Conservation (phyloP, 805 yeast species). For the Pichia ethanolica region DNA sequence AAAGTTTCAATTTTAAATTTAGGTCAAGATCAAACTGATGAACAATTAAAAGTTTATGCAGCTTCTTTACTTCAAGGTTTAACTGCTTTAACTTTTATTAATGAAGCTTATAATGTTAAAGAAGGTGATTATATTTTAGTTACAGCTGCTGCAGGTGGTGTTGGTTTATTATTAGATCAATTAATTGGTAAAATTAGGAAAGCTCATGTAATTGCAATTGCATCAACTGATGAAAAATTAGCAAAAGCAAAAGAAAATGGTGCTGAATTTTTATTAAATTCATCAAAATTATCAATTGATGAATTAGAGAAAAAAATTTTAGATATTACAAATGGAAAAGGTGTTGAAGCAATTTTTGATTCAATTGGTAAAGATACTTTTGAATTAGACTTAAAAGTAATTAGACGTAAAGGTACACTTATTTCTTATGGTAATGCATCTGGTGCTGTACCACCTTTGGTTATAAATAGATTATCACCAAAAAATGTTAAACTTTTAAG, state of each 20-base stretch:
- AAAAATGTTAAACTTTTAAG: slow-evolving; percentile 60
- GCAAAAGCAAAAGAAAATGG: slow-evolving; percentile 60
- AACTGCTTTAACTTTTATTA: slow-evolving; percentile 67
- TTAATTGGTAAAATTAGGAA: slow-evolving; percentile 48
- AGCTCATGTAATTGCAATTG: slow-evolving; percentile 78
- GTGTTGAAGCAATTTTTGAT: slow-evolving; percentile 65
- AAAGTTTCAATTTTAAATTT: slow-evolving; percentile 37
- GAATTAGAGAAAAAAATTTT: slow-evolving; percentile 48
- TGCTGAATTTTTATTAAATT: slow-evolving; percentile 64
- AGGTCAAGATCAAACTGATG: slow-evolving; percentile 41
- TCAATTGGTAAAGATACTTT: slow-evolving; percentile 75
- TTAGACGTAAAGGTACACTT: slow-evolving; percentile 67
- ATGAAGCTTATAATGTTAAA: slow-evolving; percentile 59
- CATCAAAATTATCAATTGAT: slow-evolving; percentile 33
- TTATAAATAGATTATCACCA: slow-evolving; percentile 40
- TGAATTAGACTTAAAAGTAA: slow-evolving; percentile 49
- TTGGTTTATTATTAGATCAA: slow-evolving; percentile 68
- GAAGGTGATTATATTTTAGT: slow-evolving; percentile 66
- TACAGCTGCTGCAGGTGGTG: slow-evolving; percentile 96
- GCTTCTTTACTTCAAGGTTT: slow-evolving; percentile 64
- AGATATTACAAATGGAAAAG: slow-evolving; percentile 57
- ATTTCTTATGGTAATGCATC: slow-evolving; percentile 81
- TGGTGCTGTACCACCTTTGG: slow-evolving; percentile 72
- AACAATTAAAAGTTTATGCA: slow-evolving; percentile 46
- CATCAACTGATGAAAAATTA: slow-evolving; percentile 70